Evolutionary conservation across 805 yeast genomes (phyloP).

Genomic region (Yamadazyma tumulicola): DNA sequence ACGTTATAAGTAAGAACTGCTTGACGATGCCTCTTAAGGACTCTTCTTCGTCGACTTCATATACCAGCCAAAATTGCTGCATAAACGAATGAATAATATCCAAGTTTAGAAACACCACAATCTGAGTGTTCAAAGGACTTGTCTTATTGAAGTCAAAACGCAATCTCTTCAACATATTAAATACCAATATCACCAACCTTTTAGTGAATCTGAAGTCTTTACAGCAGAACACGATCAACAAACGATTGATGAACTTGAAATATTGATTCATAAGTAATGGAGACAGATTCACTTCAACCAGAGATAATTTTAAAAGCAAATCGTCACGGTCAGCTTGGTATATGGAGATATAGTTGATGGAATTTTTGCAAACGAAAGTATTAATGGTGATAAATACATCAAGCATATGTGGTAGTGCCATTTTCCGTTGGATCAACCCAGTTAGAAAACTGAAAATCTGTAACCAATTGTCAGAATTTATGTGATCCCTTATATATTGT

Average conservation of each 20-base stretch:
- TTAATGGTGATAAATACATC: constrained; percentile 5
- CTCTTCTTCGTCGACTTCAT: no score
- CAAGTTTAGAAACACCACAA: constrained; percentile 8
- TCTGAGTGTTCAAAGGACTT: constrained; percentile 6
- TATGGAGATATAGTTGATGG: constrained; percentile 5
- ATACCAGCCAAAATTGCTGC: not conserved
- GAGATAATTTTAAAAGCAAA: not conserved
- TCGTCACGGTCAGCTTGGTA: constrained; percentile 3
- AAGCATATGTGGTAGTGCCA: not conserved
- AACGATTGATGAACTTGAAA: constrained; percentile 6
- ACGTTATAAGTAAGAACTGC: no score
- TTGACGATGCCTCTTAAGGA: no score
- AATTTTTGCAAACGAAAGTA: constrained; percentile 2
- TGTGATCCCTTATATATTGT: constrained; percentile 29
- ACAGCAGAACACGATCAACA: constrained; percentile 5
- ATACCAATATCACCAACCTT: not conserved
- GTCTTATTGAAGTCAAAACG: constrained; percentile 7
- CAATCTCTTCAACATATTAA: not conserved
- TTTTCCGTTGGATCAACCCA: not conserved
- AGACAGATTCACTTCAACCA: not conserved
- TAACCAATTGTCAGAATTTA: constrained; percentile 26
- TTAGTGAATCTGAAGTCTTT: constrained; percentile 4
- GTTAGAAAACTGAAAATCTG: constrained; percentile 3
- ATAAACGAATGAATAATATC: constrained; percentile 6
- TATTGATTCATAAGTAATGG: not conserved